Evolutionary conservation across 1,284 basidiomycete genomes (phyloP).

Genomic region (Abortiporus biennis): DNA sequence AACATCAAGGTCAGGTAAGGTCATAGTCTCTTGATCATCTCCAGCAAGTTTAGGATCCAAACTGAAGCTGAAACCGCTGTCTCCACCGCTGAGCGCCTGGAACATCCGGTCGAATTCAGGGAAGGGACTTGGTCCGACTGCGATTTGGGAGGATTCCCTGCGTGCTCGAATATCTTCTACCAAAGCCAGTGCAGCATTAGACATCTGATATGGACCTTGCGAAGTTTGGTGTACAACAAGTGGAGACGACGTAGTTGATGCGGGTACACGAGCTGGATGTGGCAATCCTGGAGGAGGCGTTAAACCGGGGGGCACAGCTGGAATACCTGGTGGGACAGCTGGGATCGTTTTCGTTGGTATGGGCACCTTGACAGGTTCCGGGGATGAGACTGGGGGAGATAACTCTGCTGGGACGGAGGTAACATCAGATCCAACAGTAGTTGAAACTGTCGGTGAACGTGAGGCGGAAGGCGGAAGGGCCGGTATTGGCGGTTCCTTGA

Average conservation of each 20-base stretch:
- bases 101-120: constrained; percentile 84
- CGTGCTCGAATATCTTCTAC: constrained; percentile 80
- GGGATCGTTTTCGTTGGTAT: constrained; percentile 9
- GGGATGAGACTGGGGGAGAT: constrained; percentile 13
- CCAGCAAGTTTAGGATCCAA: constrained; percentile 69
- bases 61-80: constrained; percentile 72
- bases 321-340: constrained; percentile 33
- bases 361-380: constrained; percentile 6
- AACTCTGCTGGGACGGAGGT: constrained; percentile 27
- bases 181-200: constrained; percentile 76
- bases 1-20: constrained; percentile 47
- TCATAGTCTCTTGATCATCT: constrained; percentile 36
- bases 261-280: constrained; percentile 41
- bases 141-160: constrained; percentile 47
- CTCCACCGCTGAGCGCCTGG: constrained; percentile 56
- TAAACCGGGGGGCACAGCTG: constrained; percentile 47
- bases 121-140: constrained; percentile 62
- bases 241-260: constrained; percentile 45
- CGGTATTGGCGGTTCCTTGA: constrained; percentile 29
- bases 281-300: constrained; percentile 64
- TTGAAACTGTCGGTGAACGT: constrained; percentile 44
- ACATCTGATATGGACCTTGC: constrained; percentile 79
- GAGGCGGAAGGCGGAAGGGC: constrained; percentile 32
- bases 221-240: constrained; percentile 50
- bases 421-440: constrained; percentile 31